These are phyloP conservation scores for Tetragonia tetragonoides DNA, from an alignment of 148 eudicot genomes.

Conservation along the genomic window DNA sequence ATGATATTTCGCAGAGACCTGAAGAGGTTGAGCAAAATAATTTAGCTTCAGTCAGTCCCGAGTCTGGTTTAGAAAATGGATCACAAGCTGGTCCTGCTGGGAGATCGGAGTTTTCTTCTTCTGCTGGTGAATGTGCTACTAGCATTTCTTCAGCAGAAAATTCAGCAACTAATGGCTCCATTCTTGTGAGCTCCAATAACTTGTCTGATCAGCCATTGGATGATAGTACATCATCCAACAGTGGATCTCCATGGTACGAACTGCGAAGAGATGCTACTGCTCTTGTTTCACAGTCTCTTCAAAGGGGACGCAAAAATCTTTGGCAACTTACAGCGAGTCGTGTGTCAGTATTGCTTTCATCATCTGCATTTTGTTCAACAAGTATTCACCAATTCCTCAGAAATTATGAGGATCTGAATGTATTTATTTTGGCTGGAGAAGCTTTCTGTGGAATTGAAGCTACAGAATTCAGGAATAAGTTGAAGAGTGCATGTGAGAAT, in stretches of 20 bases:
- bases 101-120: slow-evolving; percentile 29
- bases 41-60: slow-evolving; percentile 26
- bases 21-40: slow-evolving; percentile 33
- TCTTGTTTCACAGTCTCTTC: slow-evolving; percentile 73
- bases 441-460: slow-evolving; percentile 87
- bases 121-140: slow-evolving; percentile 25
- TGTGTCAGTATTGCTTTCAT: slow-evolving; percentile 78
- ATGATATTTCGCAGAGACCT: slow-evolving; percentile 25
- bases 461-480: slow-evolving; percentile 71
- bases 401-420: slow-evolving; percentile 80
- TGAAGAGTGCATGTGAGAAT: slow-evolving; percentile 75
- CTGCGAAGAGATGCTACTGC: slow-evolving; percentile 82
- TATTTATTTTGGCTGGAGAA: slow-evolving; percentile 85
- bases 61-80: slow-evolving; percentile 31
- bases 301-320: slow-evolving; percentile 80
- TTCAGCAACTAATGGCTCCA: slow-evolving; percentile 38
- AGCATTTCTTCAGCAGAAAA: slow-evolving; percentile 32
- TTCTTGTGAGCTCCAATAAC: slow-evolving; percentile 23
- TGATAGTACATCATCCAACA: slow-evolving; percentile 57
- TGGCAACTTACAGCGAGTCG: slow-evolving; percentile 95
- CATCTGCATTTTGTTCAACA: slow-evolving; percentile 77
- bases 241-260: slow-evolving; percentile 90
- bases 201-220: slow-evolving; percentile 41
- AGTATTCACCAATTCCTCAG: slow-evolving; percentile 92
- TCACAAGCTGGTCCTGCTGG: slow-evolving; percentile 36